Evolutionary conservation across 2,329 filamentous ascomycete species (phyloP).

Genomic region (Passalora sequoiae): DNA sequence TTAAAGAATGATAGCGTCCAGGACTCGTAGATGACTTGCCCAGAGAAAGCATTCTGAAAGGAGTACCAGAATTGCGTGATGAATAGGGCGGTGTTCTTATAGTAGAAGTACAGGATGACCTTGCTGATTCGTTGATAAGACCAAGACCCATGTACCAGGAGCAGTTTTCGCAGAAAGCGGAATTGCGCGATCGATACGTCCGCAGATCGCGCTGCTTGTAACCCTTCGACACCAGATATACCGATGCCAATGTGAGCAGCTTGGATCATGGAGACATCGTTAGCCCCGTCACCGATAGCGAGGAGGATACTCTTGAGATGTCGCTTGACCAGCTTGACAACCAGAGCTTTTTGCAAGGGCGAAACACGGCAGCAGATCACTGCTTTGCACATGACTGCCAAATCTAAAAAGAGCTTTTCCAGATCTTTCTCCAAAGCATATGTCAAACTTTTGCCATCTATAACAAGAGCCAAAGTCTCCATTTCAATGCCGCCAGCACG

Average conservation of each 20-base stretch:
- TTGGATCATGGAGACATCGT: constrained; percentile 99
- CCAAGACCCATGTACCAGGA: constrained; percentile 94
- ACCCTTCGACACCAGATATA: constrained; percentile 93
- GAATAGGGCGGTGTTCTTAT: constrained; percentile 98
- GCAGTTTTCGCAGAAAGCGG: constrained; percentile 84
- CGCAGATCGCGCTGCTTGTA: constrained; percentile 91
- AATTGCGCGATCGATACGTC: constrained; percentile 97
- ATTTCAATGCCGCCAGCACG: constrained; percentile 69
- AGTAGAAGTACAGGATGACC: constrained; percentile 96
- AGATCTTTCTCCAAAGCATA: constrained; percentile 89
- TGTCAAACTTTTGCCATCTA: constrained; percentile 92
- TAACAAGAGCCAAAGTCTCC: constrained; percentile 84
- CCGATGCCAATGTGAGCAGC: constrained; percentile 96
- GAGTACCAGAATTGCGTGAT: constrained; percentile 97
- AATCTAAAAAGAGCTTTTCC: constrained; percentile 86
- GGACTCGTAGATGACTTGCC: constrained; percentile 96
- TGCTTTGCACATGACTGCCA: constrained; percentile 96
- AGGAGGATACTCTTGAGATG: constrained; percentile 87
- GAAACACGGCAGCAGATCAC: constrained; percentile 96
- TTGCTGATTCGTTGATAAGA: constrained; percentile 96
- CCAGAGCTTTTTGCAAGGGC: constrained; percentile 90
- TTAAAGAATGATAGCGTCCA: constrained; percentile 99
- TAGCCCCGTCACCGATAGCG: constrained; percentile 94
- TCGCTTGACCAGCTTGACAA: constrained; percentile 96
- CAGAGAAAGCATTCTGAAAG: constrained; percentile 97